Conservation (phyloP, 1,284 basidiomycete genomes). For the Sporisorium exsertum region DNA sequence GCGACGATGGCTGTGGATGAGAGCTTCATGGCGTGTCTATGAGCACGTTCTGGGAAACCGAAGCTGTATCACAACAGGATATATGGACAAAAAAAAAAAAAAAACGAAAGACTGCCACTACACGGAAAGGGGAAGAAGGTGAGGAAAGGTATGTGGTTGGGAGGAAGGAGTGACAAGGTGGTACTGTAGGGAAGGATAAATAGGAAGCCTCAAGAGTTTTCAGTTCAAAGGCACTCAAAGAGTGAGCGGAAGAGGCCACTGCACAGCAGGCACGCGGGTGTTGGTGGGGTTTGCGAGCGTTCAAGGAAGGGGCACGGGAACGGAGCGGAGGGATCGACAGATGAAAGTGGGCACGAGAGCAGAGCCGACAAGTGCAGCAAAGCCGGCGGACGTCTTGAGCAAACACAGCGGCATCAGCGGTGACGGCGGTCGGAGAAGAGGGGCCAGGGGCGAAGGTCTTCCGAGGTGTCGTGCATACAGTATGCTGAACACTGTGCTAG, state of each 20-base stretch:
- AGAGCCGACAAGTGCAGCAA: no score
- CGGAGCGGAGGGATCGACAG: constrained; percentile 1
- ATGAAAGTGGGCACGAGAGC: background rate
- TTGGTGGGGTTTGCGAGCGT: background rate
- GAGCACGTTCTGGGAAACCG: background rate
- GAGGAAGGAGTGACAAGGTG: background rate
- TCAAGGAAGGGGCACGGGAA: background rate
- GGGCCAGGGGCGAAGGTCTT: background rate
- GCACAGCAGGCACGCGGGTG: background rate
- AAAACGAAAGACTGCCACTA: background rate
- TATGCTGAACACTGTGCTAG: no score
- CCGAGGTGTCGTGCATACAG: background rate
- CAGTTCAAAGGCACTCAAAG: background rate
- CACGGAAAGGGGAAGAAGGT: background rate
- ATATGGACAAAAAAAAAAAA: background rate
- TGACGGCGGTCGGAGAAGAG: background rate
- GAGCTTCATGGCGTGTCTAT: constrained; percentile 38
- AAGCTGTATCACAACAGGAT: background rate
- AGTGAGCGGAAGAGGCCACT: background rate
- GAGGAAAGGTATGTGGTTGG: background rate
- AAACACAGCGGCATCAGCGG: background rate
- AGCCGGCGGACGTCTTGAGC: background rate
- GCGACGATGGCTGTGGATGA: constrained; percentile 40
- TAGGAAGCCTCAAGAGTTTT: constrained; percentile 1
- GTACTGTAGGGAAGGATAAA: background rate